Evolutionary conservation across 805 yeast species (phyloP).

Genomic region (Nakazawaea ishiwadae): DNA sequence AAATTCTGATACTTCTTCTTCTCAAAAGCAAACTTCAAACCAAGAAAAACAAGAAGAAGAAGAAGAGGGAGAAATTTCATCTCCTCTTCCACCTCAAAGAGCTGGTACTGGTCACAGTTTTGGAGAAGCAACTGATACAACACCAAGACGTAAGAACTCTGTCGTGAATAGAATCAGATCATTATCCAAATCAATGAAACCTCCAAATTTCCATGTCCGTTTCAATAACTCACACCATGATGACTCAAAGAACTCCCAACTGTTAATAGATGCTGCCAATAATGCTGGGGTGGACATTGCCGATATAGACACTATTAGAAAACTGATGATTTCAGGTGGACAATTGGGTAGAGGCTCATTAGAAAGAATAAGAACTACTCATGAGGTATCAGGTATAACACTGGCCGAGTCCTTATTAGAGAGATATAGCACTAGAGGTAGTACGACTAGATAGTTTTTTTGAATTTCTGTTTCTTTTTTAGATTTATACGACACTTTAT

Average conservation of each 20-base stretch:
- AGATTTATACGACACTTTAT: not conserved
- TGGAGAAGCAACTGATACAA: no score
- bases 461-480: not conserved
- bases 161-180: slow-evolving; percentile 7
- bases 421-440: slow-evolving; percentile 11
- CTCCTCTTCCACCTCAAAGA: no score
- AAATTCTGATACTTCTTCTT: not conserved
- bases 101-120: not conserved
- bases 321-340: slow-evolving; percentile 15
- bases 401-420: slow-evolving; percentile 41
- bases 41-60: not conserved
- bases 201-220: slow-evolving; percentile 4
- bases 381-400: slow-evolving; percentile 44
- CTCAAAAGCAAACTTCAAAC: not conserved
- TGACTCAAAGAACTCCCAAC: not conserved
- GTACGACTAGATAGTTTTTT: not conserved
- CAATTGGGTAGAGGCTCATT: slow-evolving; percentile 27
- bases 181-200: slow-evolving; percentile 8
- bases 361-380: slow-evolving; percentile 38
- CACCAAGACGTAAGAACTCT: not conserved
- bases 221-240: not conserved
- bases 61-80: no score
- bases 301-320: slow-evolving; percentile 13
- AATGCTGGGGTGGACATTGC: slow-evolving; percentile 2
- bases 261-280: not conserved